Conservation (phyloP, 257 asterid species). For the Forsythia viridissima region DNA sequence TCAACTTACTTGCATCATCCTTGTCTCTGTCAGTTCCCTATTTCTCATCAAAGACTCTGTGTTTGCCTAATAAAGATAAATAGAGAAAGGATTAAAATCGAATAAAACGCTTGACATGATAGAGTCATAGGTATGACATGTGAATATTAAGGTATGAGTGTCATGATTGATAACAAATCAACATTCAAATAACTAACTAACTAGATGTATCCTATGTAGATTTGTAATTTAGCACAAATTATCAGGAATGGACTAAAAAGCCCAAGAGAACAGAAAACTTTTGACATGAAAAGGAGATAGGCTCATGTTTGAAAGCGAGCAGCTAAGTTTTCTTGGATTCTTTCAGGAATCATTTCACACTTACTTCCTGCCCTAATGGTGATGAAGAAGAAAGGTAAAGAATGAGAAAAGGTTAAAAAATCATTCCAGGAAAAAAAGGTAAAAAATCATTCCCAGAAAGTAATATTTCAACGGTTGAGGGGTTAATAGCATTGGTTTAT, state of each 20-base stretch:
- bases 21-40: conserved; percentile 97
- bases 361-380: neutral
- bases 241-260: conserved; percentile 8
- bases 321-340: conserved; percentile 12
- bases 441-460: neutral
- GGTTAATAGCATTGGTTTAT: conserved; percentile 12
- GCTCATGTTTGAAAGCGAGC: conserved; percentile 3
- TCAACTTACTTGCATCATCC: conserved; percentile 96
- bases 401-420: neutral
- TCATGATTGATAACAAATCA: conserved; percentile 10
- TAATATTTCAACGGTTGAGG: neutral
- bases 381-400: conserved; percentile 3
- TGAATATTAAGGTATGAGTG: neutral
- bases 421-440: neutral
- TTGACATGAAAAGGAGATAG: conserved; percentile 17
- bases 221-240: conserved; percentile 5
- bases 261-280: conserved; percentile 20
- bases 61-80: conserved; percentile 60
- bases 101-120: conserved; percentile 2
- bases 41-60: conserved; percentile 89
- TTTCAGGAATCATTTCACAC: neutral
- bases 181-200: conserved; percentile 14
- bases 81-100: conserved; percentile 11
- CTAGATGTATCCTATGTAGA: conserved; percentile 13
- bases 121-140: neutral